phyloP scores from a whole-genome alignment of 345 rosid species.

The Dipteronia dyeriana region DNA sequence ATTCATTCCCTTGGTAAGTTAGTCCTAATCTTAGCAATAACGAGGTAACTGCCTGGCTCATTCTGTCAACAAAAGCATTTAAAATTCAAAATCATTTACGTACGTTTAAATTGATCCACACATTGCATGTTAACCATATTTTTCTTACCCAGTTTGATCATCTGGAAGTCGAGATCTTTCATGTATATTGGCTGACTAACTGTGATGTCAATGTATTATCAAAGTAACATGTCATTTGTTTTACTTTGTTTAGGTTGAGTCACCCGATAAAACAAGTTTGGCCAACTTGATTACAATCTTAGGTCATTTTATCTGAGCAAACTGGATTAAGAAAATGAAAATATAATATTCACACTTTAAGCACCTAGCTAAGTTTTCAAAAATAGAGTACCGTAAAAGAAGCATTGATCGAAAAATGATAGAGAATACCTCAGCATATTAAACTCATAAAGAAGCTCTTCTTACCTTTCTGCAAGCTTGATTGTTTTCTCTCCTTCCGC shows the following conservation, averaged over 20 bases:
- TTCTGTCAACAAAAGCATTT: constrained; percentile 46
- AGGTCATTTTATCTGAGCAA: background rate
- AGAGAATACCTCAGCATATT: constrained; percentile 2
- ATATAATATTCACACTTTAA: background rate
- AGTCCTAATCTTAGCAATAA: constrained; percentile 72
- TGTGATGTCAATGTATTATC: background rate
- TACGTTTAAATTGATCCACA: background rate
- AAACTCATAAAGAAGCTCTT: background rate
- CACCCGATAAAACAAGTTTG: too few species aligned
- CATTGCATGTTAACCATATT: background rate
- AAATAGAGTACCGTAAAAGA: too few species aligned
- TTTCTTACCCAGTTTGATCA: background rate
- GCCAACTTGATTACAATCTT: background rate
- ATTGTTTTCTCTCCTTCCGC: constrained; percentile 59
- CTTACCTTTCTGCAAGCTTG: constrained; percentile 75
- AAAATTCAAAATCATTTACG: background rate
- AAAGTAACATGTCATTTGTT: background rate
- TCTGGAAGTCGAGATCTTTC: too few species aligned
- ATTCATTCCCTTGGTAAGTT: constrained; percentile 74
- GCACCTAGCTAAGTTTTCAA: background rate
- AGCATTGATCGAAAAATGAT: too few species aligned
- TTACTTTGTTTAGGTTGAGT: background rate
- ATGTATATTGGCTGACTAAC: background rate
- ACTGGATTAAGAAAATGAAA: background rate
- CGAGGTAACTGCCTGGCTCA: constrained; percentile 60